A percentile compares a stretch with the other conserved stretches of the same genome.
phyloP scores from a whole-genome alignment of 768 basidiomycete species.

The Trametes cubensis region DNA sequence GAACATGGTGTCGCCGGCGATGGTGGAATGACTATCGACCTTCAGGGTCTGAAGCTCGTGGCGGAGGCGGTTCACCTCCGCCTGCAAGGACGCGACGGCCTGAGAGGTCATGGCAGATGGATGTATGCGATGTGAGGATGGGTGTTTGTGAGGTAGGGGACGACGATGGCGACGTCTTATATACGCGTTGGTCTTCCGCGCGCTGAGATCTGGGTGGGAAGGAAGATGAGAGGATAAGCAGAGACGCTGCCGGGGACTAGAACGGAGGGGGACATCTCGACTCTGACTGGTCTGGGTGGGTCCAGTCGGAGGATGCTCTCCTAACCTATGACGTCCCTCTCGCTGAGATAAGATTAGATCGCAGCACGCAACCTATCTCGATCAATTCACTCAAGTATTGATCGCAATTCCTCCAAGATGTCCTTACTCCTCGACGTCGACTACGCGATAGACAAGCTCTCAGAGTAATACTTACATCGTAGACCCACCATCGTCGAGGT shows the following conservation, averaged over 20 bases:
- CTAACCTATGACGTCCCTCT: slow-evolving; percentile 6
- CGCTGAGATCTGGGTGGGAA: background rate
- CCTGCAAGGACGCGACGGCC: slow-evolving; percentile 40
- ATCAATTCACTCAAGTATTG: no score
- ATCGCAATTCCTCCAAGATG: no score
- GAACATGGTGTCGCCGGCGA: slow-evolving; percentile 44
- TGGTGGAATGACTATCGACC: slow-evolving; percentile 36
- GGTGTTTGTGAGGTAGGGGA: background rate
- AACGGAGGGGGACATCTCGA: slow-evolving; percentile 11
- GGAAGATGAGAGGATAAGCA: slow-evolving; percentile 10
- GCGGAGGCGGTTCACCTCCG: slow-evolving; percentile 50
- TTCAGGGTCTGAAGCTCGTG: slow-evolving; percentile 49
- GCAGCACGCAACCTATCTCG: background rate
- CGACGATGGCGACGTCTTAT: slow-evolving; percentile 7
- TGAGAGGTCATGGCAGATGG: slow-evolving; percentile 21
- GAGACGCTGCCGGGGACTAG: slow-evolving; percentile 2
- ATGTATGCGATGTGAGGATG: slow-evolving; percentile 1
- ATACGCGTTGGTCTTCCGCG: slow-evolving; percentile 3
- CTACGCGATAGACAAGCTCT: no score
- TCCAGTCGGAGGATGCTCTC: slow-evolving; percentile 7
- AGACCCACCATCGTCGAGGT: background rate
- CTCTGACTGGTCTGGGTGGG: slow-evolving; percentile 12
- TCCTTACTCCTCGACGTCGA: no score
- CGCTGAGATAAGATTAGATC: slow-evolving; percentile 22
- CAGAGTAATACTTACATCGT: background rate